Evolutionary conservation across 305 asterid species (phyloP).

Genomic region (Salvia sclarea): DNA sequence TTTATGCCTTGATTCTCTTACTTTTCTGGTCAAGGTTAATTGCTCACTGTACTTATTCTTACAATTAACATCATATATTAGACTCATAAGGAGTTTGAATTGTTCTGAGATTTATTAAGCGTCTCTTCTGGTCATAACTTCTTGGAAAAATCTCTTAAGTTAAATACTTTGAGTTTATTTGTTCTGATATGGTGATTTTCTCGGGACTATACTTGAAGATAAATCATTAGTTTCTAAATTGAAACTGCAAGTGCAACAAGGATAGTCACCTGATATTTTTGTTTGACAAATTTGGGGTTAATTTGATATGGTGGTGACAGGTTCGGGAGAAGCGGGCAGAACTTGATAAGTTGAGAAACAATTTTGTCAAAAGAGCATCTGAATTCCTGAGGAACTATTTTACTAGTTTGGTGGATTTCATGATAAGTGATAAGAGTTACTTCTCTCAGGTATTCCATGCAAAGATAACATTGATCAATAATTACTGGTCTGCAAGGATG

Average conservation of each 20-base stretch:
- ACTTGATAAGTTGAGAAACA: constrained; percentile 79
- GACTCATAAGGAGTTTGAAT: constrained; percentile 21
- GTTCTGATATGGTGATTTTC: constrained; percentile 11
- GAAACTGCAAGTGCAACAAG: constrained; percentile 12
- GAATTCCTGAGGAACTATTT: constrained; percentile 93
- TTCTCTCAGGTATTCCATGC: constrained; percentile 81
- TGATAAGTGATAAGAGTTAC: constrained; percentile 96
- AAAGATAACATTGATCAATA: constrained; percentile 22
- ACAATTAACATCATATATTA: constrained; percentile 6
- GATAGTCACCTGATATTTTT: constrained; percentile 9
- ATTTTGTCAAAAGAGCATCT: constrained; percentile 91
- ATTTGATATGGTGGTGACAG: constrained; percentile 44
- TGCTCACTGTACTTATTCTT: constrained; percentile 16
- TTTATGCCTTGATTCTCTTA: constrained; percentile 28
- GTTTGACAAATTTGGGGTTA: constrained; percentile 17
- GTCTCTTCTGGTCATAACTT: constrained; percentile 11
- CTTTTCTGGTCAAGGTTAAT: constrained; percentile 22
- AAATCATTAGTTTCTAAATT: constrained; percentile 6
- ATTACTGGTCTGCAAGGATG: constrained; percentile 15
- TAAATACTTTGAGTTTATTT: not conserved
- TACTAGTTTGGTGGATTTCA: constrained; percentile 97
- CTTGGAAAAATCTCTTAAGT: not conserved
- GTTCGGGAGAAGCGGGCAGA: constrained; percentile 94
- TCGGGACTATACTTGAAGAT: constrained; percentile 1
- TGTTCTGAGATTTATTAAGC: constrained; percentile 20